Percentiles rank a stretch among this genome's conserved stretches.
Conservation (phyloP, 106 monocot genomes). For the Triglochin maritima region DNA sequence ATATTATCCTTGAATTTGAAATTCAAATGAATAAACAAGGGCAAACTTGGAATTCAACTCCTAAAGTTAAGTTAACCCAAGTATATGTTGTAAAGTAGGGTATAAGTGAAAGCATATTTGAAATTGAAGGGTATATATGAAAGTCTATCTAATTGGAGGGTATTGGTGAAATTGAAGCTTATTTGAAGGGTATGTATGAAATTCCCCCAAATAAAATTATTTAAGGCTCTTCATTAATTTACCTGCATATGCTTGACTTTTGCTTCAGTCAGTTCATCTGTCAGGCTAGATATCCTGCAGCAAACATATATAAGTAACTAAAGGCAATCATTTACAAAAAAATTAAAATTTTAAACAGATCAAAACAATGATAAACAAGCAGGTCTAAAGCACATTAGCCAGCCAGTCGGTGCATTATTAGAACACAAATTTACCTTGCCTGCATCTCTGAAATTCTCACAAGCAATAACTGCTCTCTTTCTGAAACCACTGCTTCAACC, state of each 20-base stretch:
- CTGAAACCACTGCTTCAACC: conserved; percentile 42
- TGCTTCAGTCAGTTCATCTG: conserved; percentile 53
- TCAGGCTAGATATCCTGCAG: conserved; percentile 48
- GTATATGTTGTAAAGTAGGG: too few relatives aligned
- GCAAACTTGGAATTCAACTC: too few relatives aligned
- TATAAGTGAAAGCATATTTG: too few relatives aligned
- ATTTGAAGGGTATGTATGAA: too few relatives aligned
- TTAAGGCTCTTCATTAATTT: background rate
- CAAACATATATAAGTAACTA: background rate
- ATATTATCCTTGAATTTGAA: too few relatives aligned
- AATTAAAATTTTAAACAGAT: background rate
- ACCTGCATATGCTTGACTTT: conserved; percentile 55
- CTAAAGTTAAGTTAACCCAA: too few relatives aligned
- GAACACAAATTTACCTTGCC: conserved; percentile 35
- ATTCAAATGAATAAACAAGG: too few relatives aligned
- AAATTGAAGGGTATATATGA: too few relatives aligned
- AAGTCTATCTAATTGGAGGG: too few relatives aligned
- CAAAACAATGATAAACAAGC: background rate
- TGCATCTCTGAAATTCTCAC: conserved; percentile 74
- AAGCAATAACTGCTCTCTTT: conserved; percentile 78
- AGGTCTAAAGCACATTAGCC: background rate
- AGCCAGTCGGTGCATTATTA: background rate
- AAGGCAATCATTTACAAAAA: background rate
- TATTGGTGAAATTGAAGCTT: too few relatives aligned
- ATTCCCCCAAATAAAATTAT: too few relatives aligned